These are phyloP conservation scores for Suillus luteus DNA, from an alignment of 768 basidiomycete species.

Conservation along the genomic window DNA sequence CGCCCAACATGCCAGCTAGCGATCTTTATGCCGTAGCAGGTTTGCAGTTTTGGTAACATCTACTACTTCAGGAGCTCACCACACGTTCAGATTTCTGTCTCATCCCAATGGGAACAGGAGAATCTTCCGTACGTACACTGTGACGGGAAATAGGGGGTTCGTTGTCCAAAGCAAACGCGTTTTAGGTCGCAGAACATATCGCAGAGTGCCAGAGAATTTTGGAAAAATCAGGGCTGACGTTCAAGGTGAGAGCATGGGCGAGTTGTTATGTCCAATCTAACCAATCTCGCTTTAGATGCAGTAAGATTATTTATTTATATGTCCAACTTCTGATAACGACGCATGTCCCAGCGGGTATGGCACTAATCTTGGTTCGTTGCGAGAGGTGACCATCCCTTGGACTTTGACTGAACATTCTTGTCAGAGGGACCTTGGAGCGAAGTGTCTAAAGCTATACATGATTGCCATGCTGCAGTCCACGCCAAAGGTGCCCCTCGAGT, in stretches of 20 bases:
- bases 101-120: conserved; percentile 79
- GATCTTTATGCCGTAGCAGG: conserved; percentile 83
- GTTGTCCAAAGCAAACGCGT: conserved; percentile 16
- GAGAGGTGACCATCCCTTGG: neutral
- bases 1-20: conserved; percentile 11
- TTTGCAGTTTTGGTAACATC: conserved; percentile 23
- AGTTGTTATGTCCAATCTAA: conserved; percentile 2
- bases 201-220: conserved; percentile 84
- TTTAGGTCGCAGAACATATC: conserved; percentile 72
- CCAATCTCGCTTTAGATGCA: conserved; percentile 34
- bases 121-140: conserved; percentile 64
- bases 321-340: conserved; percentile 37
- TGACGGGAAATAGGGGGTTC: neutral
- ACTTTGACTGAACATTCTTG: conserved; percentile 6
- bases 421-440: conserved; percentile 82
- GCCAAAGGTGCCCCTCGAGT: conserved; percentile 71
- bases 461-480: conserved; percentile 88
- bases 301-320: conserved; percentile 27
- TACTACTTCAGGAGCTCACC: conserved; percentile 8
- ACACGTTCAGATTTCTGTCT: conserved; percentile 74
- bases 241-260: conserved; percentile 57
- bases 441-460: conserved; percentile 86
- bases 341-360: conserved; percentile 72
- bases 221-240: conserved; percentile 79
- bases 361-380: conserved; percentile 72